Evolutionary conservation across 2,329 filamentous ascomycete genomes (phyloP).

Genomic region (Colletotrichum higginsianum): DNA sequence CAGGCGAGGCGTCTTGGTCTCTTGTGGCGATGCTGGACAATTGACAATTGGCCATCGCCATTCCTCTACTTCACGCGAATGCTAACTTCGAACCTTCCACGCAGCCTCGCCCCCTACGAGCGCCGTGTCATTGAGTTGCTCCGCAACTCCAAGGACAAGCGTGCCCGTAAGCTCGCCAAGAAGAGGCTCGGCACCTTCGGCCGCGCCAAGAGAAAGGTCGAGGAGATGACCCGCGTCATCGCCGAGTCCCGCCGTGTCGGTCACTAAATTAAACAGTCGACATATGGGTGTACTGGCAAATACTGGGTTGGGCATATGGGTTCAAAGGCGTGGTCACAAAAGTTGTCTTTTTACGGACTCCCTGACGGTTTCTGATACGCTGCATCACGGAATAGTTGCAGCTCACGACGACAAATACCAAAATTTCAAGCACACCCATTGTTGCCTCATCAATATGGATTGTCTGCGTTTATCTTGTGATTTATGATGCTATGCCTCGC

Average conservation of each 20-base stretch:
- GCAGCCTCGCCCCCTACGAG: conserved; percentile 92
- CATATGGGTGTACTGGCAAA: conserved; percentile 24
- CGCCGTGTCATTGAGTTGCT: conserved; percentile 99
- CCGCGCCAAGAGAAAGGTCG: conserved; percentile 99
- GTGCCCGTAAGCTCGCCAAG: conserved; percentile 98
- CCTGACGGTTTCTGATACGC: conserved; percentile 50
- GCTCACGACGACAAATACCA: conserved; percentile 55
- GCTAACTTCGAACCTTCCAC: conserved; percentile 49
- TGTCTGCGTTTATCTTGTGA: neutral
- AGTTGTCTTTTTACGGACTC: conserved; percentile 47
- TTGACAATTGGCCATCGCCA: neutral
- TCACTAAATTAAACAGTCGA: conserved; percentile 63
- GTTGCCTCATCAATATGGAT: neutral
- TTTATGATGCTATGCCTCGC: neutral
- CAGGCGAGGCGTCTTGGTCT: neutral
- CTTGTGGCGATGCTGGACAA: neutral
- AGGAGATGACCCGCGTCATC: conserved; percentile 98
- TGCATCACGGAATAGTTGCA: conserved; percentile 51
- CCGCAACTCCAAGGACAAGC: conserved; percentile 99
- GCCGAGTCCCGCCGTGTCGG: conserved; percentile 86
- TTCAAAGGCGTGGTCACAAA: conserved; percentile 53
- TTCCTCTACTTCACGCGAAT: neutral
- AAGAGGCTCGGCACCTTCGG: conserved; percentile 99
- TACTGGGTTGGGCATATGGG: conserved; percentile 46
- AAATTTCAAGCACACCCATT: conserved; percentile 44